These are phyloP conservation scores for Mrakia hoshinonis DNA, from an alignment of 768 basidiomycete genomes.

Conservation along the genomic window DNA sequence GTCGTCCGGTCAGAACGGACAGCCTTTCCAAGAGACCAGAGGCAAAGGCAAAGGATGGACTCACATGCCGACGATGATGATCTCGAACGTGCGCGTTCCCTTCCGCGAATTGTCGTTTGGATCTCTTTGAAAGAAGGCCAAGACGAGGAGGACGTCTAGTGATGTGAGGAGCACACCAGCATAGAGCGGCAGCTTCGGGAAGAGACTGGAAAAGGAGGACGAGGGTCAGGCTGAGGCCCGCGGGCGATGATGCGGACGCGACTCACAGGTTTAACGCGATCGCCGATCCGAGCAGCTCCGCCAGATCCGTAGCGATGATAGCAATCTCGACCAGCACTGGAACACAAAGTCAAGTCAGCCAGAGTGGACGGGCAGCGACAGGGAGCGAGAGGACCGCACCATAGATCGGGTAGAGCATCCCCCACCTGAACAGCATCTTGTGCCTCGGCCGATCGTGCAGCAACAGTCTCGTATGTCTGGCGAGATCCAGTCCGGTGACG, in stretches of 20 bases:
- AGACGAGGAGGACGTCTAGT: slow-evolving; percentile 59
- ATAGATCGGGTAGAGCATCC: slow-evolving; percentile 59
- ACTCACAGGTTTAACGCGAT: slow-evolving; percentile 61
- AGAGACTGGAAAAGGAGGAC: too few species aligned
- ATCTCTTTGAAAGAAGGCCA: slow-evolving; percentile 48
- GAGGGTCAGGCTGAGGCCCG: too few species aligned
- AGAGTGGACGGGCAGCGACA: background rate
- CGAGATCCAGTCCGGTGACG: slow-evolving; percentile 47
- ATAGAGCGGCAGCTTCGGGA: slow-evolving; percentile 61
- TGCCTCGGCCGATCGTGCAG: slow-evolving; percentile 58
- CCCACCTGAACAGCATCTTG: slow-evolving; percentile 52
- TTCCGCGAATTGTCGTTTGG: slow-evolving; percentile 33
- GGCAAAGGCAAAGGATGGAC: slow-evolving; percentile 28
- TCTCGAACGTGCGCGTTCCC: slow-evolving; percentile 42
- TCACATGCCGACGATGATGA: slow-evolving; percentile 38
- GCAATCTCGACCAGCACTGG: slow-evolving; percentile 50
- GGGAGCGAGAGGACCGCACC: slow-evolving; percentile 30
- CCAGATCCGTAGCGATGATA: slow-evolving; percentile 57
- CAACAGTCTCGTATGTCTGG: slow-evolving; percentile 56
- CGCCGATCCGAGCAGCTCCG: slow-evolving; percentile 71
- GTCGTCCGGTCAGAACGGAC: background rate
- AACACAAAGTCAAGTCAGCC: slow-evolving; percentile 20
- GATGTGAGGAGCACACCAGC: slow-evolving; percentile 62
- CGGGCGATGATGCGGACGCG: too few species aligned
- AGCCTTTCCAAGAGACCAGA: background rate